These are phyloP conservation scores for Lycium barbarum DNA, from an alignment of 257 asterid species.

Conservation along the genomic window DNA sequence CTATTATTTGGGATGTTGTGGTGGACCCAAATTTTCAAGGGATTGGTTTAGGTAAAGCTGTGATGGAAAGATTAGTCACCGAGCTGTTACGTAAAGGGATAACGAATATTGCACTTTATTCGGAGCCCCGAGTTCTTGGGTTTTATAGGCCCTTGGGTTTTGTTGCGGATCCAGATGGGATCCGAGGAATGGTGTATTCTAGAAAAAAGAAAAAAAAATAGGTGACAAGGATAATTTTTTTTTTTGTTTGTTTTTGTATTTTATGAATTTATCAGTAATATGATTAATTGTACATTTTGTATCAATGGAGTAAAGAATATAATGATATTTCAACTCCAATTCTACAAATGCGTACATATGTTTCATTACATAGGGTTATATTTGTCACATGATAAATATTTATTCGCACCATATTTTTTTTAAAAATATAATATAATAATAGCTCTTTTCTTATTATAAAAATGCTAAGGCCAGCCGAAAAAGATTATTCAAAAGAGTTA, in stretches of 20 bases:
- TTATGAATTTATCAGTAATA: background rate
- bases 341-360: background rate
- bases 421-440: too few species aligned
- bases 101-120: slow-evolving; percentile 73
- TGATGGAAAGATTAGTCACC: slow-evolving; percentile 77
- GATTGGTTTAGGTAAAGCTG: slow-evolving; percentile 91
- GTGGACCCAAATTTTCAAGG: slow-evolving; percentile 98
- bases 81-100: slow-evolving; percentile 78
- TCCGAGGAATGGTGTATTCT: slow-evolving; percentile 88
- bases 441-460: too few species aligned
- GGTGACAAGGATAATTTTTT: background rate
- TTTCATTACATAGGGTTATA: too few species aligned
- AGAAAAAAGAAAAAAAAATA: slow-evolving; percentile 56
- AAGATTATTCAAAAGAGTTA: too few species aligned
- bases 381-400: too few species aligned
- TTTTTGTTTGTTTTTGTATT: background rate
- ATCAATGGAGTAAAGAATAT: background rate
- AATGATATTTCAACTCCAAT: background rate
- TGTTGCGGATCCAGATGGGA: slow-evolving; percentile 93
- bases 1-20: slow-evolving; percentile 96
- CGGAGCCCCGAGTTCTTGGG: slow-evolving; percentile 98
- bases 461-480: too few species aligned
- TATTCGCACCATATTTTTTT: too few species aligned
- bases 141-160: slow-evolving; percentile 92
- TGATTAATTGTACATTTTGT: slow-evolving; percentile 17